Evolutionary conservation across 2,329 filamentous ascomycete genomes (phyloP).

Genomic region (Tetracladium maxilliforme): DNA sequence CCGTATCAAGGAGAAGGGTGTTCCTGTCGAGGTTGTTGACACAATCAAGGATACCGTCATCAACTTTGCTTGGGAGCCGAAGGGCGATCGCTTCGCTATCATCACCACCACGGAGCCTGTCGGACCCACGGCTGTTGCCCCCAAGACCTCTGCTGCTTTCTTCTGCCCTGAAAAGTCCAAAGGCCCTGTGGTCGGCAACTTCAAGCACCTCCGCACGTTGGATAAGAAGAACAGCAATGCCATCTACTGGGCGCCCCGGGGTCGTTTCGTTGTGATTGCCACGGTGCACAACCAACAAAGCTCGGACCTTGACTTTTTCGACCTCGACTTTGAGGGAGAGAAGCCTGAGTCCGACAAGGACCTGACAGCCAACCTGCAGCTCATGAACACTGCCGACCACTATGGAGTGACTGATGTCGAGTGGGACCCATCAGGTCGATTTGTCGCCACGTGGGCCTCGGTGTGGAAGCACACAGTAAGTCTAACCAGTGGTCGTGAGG

Average conservation of each 20-base stretch:
- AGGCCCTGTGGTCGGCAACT: slow-evolving; percentile 65
- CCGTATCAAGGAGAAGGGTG: slow-evolving; percentile 92
- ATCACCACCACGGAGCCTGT: slow-evolving; percentile 85
- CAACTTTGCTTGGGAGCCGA: slow-evolving; percentile 99
- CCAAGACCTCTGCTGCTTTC: slow-evolving; percentile 91
- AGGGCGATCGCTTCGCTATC: slow-evolving; percentile 91
- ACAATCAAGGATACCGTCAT: slow-evolving; percentile 97
- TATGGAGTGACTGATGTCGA: slow-evolving; percentile 96
- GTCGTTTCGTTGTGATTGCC: slow-evolving; percentile 87
- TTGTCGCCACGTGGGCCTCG: slow-evolving; percentile 83
- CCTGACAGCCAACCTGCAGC: slow-evolving; percentile 81
- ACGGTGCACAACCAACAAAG: slow-evolving; percentile 86
- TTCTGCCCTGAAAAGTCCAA: slow-evolving; percentile 95
- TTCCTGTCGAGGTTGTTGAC: slow-evolving; percentile 95
- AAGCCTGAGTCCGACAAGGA: slow-evolving; percentile 90
- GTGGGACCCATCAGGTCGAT: slow-evolving; percentile 94
- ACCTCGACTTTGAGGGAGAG: slow-evolving; percentile 95
- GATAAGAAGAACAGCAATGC: slow-evolving; percentile 99
- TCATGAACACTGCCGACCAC: slow-evolving; percentile 88
- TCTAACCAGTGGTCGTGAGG: slow-evolving; percentile 6
- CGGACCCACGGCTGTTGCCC: slow-evolving; percentile 64
- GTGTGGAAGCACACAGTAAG: slow-evolving; percentile 92
- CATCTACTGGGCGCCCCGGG: slow-evolving; percentile 97
- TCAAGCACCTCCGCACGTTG: slow-evolving; percentile 86
- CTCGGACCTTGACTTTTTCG: slow-evolving; percentile 94